A percentile compares a stretch with the other conserved stretches of the same genome.
Conservation (phyloP, 108 stramenopile genomes). For the Discostella pseudostelligera region DNA sequence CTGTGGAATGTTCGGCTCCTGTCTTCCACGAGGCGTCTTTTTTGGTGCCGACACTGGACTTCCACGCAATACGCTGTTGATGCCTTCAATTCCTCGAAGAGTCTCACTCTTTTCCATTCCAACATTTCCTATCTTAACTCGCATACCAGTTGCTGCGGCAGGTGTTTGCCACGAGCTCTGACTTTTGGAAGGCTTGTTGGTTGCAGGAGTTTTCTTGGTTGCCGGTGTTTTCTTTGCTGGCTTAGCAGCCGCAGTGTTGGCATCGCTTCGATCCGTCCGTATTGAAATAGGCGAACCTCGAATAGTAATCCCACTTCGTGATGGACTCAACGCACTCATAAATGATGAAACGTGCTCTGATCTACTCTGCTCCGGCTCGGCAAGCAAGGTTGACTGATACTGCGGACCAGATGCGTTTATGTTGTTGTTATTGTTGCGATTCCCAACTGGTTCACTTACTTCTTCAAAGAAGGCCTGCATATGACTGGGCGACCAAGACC, state of each 20-base stretch:
- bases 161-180: conserved; percentile 23
- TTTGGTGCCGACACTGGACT: conserved; percentile 32
- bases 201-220: background rate
- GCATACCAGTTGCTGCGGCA: conserved; percentile 6
- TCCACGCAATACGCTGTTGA: conserved; percentile 41
- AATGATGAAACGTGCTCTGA: background rate
- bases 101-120: conserved; percentile 15
- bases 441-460: conserved; percentile 12
- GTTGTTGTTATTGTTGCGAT: conserved; percentile 3
- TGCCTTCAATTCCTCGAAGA: conserved; percentile 27
- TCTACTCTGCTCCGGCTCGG: background rate
- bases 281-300: conserved; percentile 39
- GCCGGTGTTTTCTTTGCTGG: background rate
- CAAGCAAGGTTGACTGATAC: background rate
- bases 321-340: conserved; percentile 10
- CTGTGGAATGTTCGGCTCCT: conserved; percentile 13
- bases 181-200: background rate
- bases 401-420: background rate
- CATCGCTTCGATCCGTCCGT: conserved; percentile 12
- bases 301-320: conserved; percentile 26
- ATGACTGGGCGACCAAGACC: conserved; percentile 15
- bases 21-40: conserved; percentile 2
- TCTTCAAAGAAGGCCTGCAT: conserved; percentile 31
- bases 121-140: conserved; percentile 29
- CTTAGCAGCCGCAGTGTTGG: background rate